Evolutionary conservation across 805 yeast genomes (phyloP), one percentile per base, ranked within the genome.

Genomic region (Wickerhamiella siamensis): DNA sequence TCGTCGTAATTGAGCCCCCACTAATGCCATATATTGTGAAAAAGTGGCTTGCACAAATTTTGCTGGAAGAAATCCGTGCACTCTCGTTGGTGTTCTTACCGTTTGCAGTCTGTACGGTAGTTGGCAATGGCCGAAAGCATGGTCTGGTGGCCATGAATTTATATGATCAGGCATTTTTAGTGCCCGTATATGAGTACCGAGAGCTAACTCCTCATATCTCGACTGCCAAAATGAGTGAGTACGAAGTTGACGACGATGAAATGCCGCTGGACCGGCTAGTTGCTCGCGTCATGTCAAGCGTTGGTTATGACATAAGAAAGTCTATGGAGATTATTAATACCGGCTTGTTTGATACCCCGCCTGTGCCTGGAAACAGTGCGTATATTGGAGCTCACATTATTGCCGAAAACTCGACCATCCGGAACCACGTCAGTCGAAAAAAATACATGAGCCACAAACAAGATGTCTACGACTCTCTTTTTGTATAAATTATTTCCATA

Each of bases 1-100:
- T 47, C 2, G 46, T 50, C 0, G 22, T 53, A 4, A 43, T 50
- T 1, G 55, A 52, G 41, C 57, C 57, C 6, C 52, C 55, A n/a
- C 40, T 53, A 5, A 40, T 43, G 17, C 36, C 47, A 3, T 5
- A 47, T 14, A 33, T 33, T 3, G 8, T 26, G 3, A 53, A 51
- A 35, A 43, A 41, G 14, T 20, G 33, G 10, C 27, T 51, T 1
- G 51, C 52, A 15, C 40, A 46, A 6, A 39, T 41, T 2, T 42
- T 52, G 38, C 39, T 53, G 5, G 31, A 21, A 9, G 42, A 44
- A n/a, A 31, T 44, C 10, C 38, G 46, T 14, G 51, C 47, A 12
- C 26, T 18, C 4, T 49, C 50, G 2, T 33, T 53, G 15, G 51
- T 48, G 12, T 51, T 46, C 27, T 36, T 52, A 5, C 53, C 45